Evolutionary conservation across 202 grass and related monocot genomes (phyloP).

Genomic region (Dendrocalamus latiflorus): DNA sequence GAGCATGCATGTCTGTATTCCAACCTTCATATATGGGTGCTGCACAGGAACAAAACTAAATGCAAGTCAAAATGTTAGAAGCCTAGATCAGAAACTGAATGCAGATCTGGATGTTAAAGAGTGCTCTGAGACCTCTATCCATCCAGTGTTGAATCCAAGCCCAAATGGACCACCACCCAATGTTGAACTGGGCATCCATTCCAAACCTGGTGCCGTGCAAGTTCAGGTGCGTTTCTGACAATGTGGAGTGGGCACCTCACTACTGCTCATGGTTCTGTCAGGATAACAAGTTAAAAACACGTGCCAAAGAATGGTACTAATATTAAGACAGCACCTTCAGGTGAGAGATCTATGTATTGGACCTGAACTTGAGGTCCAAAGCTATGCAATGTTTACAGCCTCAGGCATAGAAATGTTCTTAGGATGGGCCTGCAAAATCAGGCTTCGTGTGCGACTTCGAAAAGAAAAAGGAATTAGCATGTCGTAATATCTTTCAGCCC

Average conservation of each 20-base stretch:
- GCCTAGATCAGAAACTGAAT: not conserved
- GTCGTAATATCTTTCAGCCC: no score
- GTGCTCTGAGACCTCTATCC: not conserved
- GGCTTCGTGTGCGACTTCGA: no score
- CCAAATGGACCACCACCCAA: constrained; percentile 7
- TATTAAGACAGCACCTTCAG: not conserved
- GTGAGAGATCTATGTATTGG: no score
- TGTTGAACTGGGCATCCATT: not conserved
- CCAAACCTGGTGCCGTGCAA: not conserved
- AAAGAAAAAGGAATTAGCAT: no score
- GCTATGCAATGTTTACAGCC: no score
- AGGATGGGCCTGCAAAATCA: no score
- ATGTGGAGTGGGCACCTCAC: not conserved
- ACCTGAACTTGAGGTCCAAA: no score
- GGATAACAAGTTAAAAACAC: no score
- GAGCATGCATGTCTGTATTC: not conserved
- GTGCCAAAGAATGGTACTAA: not conserved
- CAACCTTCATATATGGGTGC: not conserved
- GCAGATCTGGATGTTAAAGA: constrained; percentile 12
- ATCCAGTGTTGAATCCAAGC: not conserved
- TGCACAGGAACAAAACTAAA: constrained; percentile 5
- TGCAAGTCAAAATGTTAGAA: constrained; percentile 34
- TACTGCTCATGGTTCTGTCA: not conserved
- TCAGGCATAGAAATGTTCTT: no score
- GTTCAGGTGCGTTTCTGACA: constrained; percentile 1